Conservation (phyloP, 192 early-diverging fungal species). For the Umbelopsis isabellina region DNA sequence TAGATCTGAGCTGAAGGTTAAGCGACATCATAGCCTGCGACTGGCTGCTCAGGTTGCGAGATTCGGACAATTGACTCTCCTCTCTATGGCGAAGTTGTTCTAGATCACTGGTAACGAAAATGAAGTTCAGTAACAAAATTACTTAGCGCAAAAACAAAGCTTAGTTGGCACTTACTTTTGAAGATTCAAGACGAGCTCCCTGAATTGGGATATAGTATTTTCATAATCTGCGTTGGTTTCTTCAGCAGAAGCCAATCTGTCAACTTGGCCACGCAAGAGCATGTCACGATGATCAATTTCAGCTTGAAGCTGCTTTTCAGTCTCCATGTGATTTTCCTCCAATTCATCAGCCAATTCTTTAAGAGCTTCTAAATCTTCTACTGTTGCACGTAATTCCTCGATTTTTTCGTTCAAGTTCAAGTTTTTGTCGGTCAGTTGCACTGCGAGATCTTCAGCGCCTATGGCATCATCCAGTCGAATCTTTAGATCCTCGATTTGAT, state of each 20-base stretch:
- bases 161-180: conserved; percentile 56
- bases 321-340: conserved; percentile 91
- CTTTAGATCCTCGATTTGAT: conserved; percentile 82
- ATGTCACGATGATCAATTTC: conserved; percentile 82
- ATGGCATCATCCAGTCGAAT: conserved; percentile 78
- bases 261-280: conserved; percentile 62
- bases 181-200: conserved; percentile 76
- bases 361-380: conserved; percentile 90
- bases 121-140: conserved; percentile 9
- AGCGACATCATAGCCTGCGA: conserved; percentile 83
- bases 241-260: conserved; percentile 65
- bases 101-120: conserved; percentile 56
- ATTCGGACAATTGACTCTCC: conserved; percentile 60
- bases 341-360: conserved; percentile 91
- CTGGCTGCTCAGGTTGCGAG: conserved; percentile 59
- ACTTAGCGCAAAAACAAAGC: neutral
- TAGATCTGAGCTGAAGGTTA: conserved; percentile 79
- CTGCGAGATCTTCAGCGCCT: conserved; percentile 84
- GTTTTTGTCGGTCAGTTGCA: conserved; percentile 84
- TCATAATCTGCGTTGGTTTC: conserved; percentile 89
- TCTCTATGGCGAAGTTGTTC: conserved; percentile 70
- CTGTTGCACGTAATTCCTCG: conserved; percentile 74
- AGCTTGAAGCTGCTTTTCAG: conserved; percentile 80
- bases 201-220: conserved; percentile 82
- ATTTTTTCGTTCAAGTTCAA: conserved; percentile 74